Percentiles rank a stretch among this genome's conserved stretches.
phyloP scores from a whole-genome alignment of 495 filamentous ascomycete genomes.

The Penicillium crystallinum region DNA sequence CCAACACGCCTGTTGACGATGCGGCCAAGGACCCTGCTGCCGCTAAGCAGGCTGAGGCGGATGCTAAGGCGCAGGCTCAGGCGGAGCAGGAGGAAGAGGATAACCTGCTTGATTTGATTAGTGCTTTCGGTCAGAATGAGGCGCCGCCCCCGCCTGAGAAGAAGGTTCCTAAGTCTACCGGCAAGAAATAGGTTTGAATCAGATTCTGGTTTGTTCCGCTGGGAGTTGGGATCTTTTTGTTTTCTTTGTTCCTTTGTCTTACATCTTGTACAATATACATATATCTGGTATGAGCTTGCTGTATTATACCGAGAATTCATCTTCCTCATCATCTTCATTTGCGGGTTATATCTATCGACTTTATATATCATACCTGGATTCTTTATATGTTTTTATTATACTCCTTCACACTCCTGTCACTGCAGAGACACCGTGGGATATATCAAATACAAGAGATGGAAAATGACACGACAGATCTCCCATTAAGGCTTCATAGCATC shows the following conservation, averaged over 20 bases:
- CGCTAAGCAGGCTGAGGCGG: constrained; percentile 22
- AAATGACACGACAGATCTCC: too few species aligned
- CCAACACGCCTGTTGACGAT: constrained; percentile 32
- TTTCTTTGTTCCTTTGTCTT: constrained; percentile 12
- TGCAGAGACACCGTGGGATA: too few species aligned
- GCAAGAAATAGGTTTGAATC: constrained; percentile 22
- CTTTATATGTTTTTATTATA: too few species aligned
- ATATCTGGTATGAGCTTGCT: constrained; percentile 13
- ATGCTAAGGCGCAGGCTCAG: constrained; percentile 27
- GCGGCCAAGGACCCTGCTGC: constrained; percentile 27
- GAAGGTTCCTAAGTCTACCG: constrained; percentile 13
- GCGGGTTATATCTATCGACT: not conserved
- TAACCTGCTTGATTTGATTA: constrained; percentile 66
- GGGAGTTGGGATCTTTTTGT: constrained; percentile 19
- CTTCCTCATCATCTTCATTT: not conserved
- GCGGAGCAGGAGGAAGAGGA: constrained; percentile 46
- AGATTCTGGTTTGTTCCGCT: constrained; percentile 1
- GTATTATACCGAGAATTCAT: constrained; percentile 12
- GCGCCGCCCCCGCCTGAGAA: constrained; percentile 23
- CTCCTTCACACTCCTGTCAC: too few species aligned
- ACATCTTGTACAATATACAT: constrained; percentile 28
- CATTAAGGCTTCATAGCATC: too few species aligned
- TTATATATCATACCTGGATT: not conserved
- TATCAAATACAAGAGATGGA: too few species aligned
- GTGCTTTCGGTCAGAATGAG: constrained; percentile 50